Base-by-base conservation (phyloP, 495 filamentous ascomycete species). In the Talaromyces stipitatus region DNA sequence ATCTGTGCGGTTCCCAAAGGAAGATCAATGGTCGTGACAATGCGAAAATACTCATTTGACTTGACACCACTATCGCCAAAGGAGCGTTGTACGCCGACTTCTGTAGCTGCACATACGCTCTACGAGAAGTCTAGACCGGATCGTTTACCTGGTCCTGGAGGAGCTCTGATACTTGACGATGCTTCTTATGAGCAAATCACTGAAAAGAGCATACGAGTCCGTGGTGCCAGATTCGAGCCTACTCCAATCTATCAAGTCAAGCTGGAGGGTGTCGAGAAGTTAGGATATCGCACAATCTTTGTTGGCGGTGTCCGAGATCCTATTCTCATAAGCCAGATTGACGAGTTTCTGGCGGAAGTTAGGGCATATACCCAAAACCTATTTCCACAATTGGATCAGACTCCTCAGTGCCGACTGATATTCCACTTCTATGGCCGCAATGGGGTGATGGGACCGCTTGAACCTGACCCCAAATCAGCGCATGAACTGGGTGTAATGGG, bases 71-170 rank as follows among this genome's bases (percentile, higher is more conserved):
- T 75, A 9, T 32, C 55, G 9, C 58, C 64, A 1, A 55, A 56
- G 0, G 62, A 65, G 2, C 60, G 64, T 8, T 82, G 78, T 58
- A 79, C 73, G 0, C 68, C 73, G 0, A 33, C 69, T 2, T 72
- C 69, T 8, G 76, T 82, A 1, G 77, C 78, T 2, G 75, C 78
- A 0, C 78, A 80, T 56, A 72, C 78, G 1, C 65, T 82, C 36
- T 80, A 80, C 33, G 77, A 82, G 61, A 82, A 80, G 57, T 62
- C 72, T 2, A 62, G 76, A 28, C 75, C 78, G 0, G 77, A 79
- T 65, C 36, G 68, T 1, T 64, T 79, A 5, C 56, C 64, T 16
- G 78, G 78, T 0, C 78, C 78, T 7, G 78, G 78, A 0, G 78
- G 78, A 14, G 58, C 58, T 27, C 66, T 82, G 1, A 61, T 73